Conservation (phyloP, 2,329 filamentous ascomycete species). For the Ophiostoma himal-ulmi region DNA sequence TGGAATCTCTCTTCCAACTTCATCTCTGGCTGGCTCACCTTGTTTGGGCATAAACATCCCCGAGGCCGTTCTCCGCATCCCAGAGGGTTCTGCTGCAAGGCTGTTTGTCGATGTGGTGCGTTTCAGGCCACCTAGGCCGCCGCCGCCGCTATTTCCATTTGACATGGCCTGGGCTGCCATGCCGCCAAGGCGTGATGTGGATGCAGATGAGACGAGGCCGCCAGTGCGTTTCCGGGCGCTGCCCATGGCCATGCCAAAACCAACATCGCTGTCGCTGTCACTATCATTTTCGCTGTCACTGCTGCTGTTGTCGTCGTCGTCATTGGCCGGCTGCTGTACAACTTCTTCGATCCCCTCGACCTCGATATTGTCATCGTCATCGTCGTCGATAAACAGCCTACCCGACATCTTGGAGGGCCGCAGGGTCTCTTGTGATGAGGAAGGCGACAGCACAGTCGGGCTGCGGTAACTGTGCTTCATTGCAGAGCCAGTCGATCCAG, state of each 20-base stretch:
- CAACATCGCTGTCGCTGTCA: conserved; percentile 25
- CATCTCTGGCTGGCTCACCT: conserved; percentile 50
- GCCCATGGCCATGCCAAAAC: conserved; percentile 24
- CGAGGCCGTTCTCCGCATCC: conserved; percentile 71
- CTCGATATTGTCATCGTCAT: conserved; percentile 48
- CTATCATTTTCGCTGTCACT: conserved; percentile 25
- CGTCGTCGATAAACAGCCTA: conserved; percentile 58
- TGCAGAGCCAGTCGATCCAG: conserved; percentile 53
- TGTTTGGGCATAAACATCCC: conserved; percentile 92
- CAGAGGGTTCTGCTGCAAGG: conserved; percentile 48
- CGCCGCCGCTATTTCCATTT: conserved; percentile 6
- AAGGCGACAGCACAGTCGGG: conserved; percentile 55
- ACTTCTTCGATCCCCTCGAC: conserved; percentile 24
- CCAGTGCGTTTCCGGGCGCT: conserved; percentile 11
- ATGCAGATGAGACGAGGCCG: conserved; percentile 20
- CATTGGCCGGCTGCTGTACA: conserved; percentile 17
- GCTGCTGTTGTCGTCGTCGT: conserved; percentile 27
- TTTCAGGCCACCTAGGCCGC: conserved; percentile 34
- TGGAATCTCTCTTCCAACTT: neutral
- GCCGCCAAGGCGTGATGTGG: conserved; percentile 21
- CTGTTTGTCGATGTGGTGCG: conserved; percentile 46
- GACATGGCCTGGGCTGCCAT: conserved; percentile 3
- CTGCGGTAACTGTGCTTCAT: conserved; percentile 56
- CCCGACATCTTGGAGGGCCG: conserved; percentile 62
- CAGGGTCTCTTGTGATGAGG: conserved; percentile 76